Conservation (phyloP, 1,139 yeast species). For the Schwanniomyces etchellsii region DNA sequence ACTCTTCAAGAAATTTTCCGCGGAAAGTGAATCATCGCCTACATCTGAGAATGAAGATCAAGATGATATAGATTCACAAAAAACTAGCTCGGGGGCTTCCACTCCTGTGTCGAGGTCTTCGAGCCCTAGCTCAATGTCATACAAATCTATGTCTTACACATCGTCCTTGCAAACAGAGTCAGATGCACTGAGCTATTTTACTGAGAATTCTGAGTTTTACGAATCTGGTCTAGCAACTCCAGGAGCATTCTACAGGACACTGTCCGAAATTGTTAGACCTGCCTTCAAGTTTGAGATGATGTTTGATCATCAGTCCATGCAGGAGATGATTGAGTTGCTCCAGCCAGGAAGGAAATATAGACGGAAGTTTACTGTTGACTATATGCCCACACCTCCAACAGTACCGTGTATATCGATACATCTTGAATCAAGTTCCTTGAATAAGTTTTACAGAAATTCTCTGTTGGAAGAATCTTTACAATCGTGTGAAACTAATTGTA, state of each 20-base stretch:
- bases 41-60: constrained; percentile 4
- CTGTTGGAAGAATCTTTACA: constrained; percentile 10
- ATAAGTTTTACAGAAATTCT: constrained; percentile 26
- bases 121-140: constrained; percentile 41
- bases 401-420: constrained; percentile 34
- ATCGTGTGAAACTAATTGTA: background rate
- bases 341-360: background rate
- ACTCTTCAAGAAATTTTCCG: constrained; percentile 30
- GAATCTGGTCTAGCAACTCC: constrained; percentile 22
- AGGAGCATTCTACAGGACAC: constrained; percentile 38
- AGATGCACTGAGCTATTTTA: constrained; percentile 1
- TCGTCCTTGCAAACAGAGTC: constrained; percentile 5
- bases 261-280: constrained; percentile 46
- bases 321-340: background rate
- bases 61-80: too few species aligned
- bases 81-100: constrained; percentile 1
- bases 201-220: constrained; percentile 9
- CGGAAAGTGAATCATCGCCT: constrained; percentile 18
- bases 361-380: too few species aligned
- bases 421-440: constrained; percentile 24
- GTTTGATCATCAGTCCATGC: constrained; percentile 36
- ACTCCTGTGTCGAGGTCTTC: constrained; percentile 31
- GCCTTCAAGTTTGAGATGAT: constrained; percentile 43
- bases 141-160: constrained; percentile 16
- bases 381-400: background rate